Conservation (phyloP, 805 yeast genomes). For the Candida gorgasii region DNA sequence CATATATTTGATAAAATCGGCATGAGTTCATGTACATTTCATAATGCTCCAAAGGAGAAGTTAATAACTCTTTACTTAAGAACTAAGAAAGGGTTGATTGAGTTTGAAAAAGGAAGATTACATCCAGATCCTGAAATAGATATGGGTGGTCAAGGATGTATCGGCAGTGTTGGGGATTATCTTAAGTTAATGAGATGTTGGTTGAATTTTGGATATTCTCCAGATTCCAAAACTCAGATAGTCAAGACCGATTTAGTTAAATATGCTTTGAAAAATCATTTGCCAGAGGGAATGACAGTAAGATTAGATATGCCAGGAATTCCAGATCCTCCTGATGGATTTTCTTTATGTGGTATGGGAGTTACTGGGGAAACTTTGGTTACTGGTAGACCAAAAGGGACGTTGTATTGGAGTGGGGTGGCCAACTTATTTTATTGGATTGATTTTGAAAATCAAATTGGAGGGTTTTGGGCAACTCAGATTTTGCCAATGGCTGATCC, state of each 20-base stretch:
- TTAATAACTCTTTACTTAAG: conserved; percentile 20
- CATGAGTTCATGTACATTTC: conserved; percentile 31
- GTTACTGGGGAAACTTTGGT: conserved; percentile 22
- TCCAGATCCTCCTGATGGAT: conserved; percentile 28
- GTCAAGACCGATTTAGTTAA: conserved; percentile 28
- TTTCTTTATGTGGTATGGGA: conserved; percentile 38
- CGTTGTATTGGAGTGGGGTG: conserved; percentile 41
- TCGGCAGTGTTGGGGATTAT: conserved; percentile 38
- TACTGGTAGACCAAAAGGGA: conserved; percentile 37
- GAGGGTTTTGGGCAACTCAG: conserved; percentile 42
- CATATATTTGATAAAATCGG: conserved; percentile 36
- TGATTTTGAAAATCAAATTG: conserved; percentile 37
- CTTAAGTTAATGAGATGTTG: conserved; percentile 40
- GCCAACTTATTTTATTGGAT: conserved; percentile 44
- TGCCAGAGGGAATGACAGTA: conserved; percentile 27
- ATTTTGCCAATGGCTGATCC: conserved; percentile 35
- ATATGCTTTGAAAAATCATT: conserved; percentile 34
- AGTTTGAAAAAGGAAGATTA: conserved; percentile 10
- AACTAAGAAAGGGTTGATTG: conserved; percentile 15
- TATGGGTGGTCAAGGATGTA: conserved; percentile 48
- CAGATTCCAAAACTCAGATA: conserved; percentile 35
- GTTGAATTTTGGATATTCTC: conserved; percentile 40
- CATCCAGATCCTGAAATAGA: conserved; percentile 27
- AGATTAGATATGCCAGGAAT: conserved; percentile 18
- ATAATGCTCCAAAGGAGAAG: conserved; percentile 16